These are phyloP conservation scores for Truncatella angustata DNA, from an alignment of 2,329 filamentous ascomycete genomes.

Conservation along the genomic window DNA sequence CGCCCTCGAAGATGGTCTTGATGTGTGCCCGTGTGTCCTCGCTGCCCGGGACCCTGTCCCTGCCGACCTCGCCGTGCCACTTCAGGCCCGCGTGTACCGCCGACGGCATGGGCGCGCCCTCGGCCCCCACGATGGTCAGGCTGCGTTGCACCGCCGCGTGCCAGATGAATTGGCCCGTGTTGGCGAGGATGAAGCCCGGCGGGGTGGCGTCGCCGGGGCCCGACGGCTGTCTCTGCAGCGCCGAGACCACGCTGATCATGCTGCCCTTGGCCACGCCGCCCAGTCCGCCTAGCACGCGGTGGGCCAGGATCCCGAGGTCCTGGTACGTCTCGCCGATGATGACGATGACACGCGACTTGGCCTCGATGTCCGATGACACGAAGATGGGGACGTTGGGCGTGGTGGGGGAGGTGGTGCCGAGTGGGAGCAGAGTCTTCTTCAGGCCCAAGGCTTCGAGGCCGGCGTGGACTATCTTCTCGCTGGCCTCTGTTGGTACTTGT, in stretches of 20 bases:
- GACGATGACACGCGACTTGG: slow-evolving; percentile 64
- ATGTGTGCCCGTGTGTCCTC: slow-evolving; percentile 60
- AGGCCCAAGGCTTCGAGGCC: slow-evolving; percentile 65
- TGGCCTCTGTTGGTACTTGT: slow-evolving; percentile 48
- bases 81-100: slow-evolving; percentile 56
- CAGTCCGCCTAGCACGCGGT: slow-evolving; percentile 60
- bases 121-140: slow-evolving; percentile 58
- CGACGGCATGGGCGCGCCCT: slow-evolving; percentile 58
- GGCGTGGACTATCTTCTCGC: slow-evolving; percentile 57
- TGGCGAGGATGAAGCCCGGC: slow-evolving; percentile 71
- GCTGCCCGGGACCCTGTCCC: slow-evolving; percentile 65
- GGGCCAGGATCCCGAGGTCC: slow-evolving; percentile 73
- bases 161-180: slow-evolving; percentile 76
- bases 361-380: slow-evolving; percentile 48
- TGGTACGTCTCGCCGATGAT: slow-evolving; percentile 71
- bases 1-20: slow-evolving; percentile 60
- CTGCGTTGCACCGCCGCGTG: slow-evolving; percentile 61
- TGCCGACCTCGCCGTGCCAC: slow-evolving; percentile 39
- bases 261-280: slow-evolving; percentile 72
- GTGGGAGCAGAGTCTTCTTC: slow-evolving; percentile 59
- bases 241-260: slow-evolving; percentile 59
- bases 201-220: slow-evolving; percentile 31
- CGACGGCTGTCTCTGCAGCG: slow-evolving; percentile 35
- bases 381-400: slow-evolving; percentile 70
- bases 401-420: slow-evolving; percentile 37